Evolutionary conservation across 176 grass and related monocot species (phyloP), one percentile per base, ranked within the genome.

Genomic region (Aegilops bicornis): DNA sequence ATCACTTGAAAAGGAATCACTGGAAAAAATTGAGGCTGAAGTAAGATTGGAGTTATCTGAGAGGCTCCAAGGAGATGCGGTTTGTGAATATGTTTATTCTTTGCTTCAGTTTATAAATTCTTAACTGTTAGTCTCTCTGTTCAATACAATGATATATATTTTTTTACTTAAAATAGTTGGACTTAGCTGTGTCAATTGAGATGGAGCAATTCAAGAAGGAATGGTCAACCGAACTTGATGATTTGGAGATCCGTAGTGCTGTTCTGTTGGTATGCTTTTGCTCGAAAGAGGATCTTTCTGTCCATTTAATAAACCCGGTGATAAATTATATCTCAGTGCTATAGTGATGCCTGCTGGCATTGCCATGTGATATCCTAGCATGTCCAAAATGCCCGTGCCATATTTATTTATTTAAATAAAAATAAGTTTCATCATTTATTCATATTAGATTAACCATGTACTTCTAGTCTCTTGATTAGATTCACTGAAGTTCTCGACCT

Each of bases 1-100:
- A 88, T 92, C 97, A 83, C 97, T 98, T 78, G 97, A 98, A 89
- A 95, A 92, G 77, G 97, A 98, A 66, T 91, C 94, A 6, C 87
- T 98, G 85, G 90, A 92, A 25, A 92, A 90, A 84, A 66, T 98
- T 72, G 92, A 98, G 96, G 69, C 78, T 89, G 97, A 98, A 88
- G 97, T 98, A 87, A 89, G 89, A 83, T 76, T 90, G 66, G 97
- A 98, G 92, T 89, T 98, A 78, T 87, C 92, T 14, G 93, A 98
- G 64, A 92, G 66, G 83, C 92, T 94, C 47, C 60, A 91, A 78
- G 93, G 93, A 79, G 88, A 98, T 39, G 90, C 76, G 83, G 97
- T 98, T 86, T 69, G 87, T 76, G 29, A 88, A 67, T 35, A 67
- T 92, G 19, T 81, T 62, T 73, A 78, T 36, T 63, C 59, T 64